Base-by-base conservation (phyloP, 2,329 filamentous ascomycete species). In the Colletotrichum cordylinicola region DNA sequence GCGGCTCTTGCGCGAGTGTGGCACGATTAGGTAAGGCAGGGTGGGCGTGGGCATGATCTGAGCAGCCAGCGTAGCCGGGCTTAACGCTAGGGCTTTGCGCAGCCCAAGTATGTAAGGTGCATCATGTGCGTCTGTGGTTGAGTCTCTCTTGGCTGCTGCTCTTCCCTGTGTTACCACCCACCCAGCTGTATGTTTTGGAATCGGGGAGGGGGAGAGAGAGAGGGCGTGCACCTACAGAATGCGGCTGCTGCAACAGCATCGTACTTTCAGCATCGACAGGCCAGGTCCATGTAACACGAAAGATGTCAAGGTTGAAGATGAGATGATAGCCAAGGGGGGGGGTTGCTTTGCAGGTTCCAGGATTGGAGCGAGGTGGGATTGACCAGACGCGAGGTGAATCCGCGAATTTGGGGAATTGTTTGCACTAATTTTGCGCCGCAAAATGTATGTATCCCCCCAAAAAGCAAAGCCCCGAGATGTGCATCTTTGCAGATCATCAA, bases 71-170 rank as follows among this genome's bases (percentile, higher is more conserved):
- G 27, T 37, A 60, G 64, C 35, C 71, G 33, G 33, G 43, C 56
- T 65, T 74, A 33, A 70, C 66, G 66, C 66, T 64, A 74, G 67
- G 65, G 71, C 71, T 74, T 48, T 48, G 43, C 43, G 43, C 43
- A 48, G 43, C 43, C 43, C 18, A 2, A 13, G 43, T 48, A 48
- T 48, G 43, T 21, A 21, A 48, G 43, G 43, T 48, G 43, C 43
- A 48, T 48, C 43, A 21, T 48, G 43, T 48, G 43, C 43, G 43
- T 21, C 10, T 13, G 43, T 48, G 43, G 43, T 48, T 48, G 43
- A 48, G 43, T 48, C 13, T n/a, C 64, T 33, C 15, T 33, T 18
- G 37, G 33, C 35, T 43, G 35, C 21, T 58, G n/a, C 4, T 4
- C 10, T 48, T 13, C 2, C 10, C 18, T 21, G 43, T 48, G 43